Evolutionary conservation across 805 yeast genomes (phyloP), one percentile per base, ranked within the genome.

Genomic region (Yarrowia keelungensis): DNA sequence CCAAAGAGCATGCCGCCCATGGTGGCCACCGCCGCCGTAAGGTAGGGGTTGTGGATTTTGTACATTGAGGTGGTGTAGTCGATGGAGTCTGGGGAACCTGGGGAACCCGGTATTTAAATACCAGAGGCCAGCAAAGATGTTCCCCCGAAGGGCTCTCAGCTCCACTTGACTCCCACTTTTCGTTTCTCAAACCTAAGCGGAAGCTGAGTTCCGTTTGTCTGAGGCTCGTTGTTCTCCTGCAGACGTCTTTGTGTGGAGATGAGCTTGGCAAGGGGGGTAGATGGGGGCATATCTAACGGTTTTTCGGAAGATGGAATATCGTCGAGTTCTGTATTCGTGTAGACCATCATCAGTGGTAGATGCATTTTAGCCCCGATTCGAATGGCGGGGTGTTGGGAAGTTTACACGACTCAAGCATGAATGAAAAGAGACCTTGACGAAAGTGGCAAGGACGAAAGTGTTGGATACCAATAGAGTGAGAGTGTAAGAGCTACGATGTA

Each of bases 1-100:
- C 97, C 96, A 77, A 89, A 86, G 76, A 90, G 82, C 79, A 87
- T 79, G 53, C 93, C 94, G 53, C 91, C 89, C 36, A 89, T 76
- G 70, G 90, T 83, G 59, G 92, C 82, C 43, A 87, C 82, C 22
- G 76, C 72, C 14, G 89, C 85, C 65, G 87, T 84, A 46, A 84
- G 73, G 74, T 83, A 87, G 26, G 88, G 85, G 76, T 89, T 89
- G 77, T 85, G 81, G 47, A 84, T 72, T 80, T 64, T 64, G 58
- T 43, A 43, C 64, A 58, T 58, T 26, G n/a, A 15, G 41, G 14
- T 8, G 41, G 16, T 16, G 32, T 10, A 16, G 9, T 9, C 0
- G 12, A 8, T 8, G 2, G 35, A 46, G 7, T 8, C 43, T 50
- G 43, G 4, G 2, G 32, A 36, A 5, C 32, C 32, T 26, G 32